Evolutionary conservation across 495 filamentous ascomycete species (phyloP), one percentile per base, ranked within the genome.

Genomic region (Neohortaea acidophila): DNA sequence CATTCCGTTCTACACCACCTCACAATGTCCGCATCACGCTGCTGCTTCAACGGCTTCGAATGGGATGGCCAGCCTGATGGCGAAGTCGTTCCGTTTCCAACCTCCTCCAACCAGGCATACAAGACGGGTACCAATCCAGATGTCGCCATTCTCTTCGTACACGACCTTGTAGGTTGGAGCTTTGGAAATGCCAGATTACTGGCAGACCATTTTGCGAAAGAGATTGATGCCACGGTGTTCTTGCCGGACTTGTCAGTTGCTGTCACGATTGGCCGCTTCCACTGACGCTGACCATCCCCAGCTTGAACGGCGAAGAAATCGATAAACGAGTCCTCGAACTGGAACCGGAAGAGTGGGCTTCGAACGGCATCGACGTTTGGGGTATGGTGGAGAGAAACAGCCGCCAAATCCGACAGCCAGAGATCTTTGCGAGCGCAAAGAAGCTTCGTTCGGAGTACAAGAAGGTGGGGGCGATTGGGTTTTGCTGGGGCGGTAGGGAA

Each of bases 401-500:
- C 21, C 67, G 67, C 28, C 60, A 59, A 0, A 44, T 57, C 12
- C 69, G 71, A 27, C 62, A 65, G 33, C 64, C 67, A 0, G 68
- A 74, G 49, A 69, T 77, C 27, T 49, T 69, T 32, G 63, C 48
- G 0, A 67, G 54, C 26, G 70, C 72, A 0, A 47, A 54, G 41
- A 54, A 55, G 0, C 55, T 79, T 14, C 59, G 62, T 19, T 13
- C 38, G 23, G 12, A 54, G 44, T 54, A 56, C 32, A 36, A 44
- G 14, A 52, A 47, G 26, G 43, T 75, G 23, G 72, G 60, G 6
- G 71, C 70, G 1, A 53, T 77, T 14, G 73, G 73, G 3, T 77
- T 65, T 52, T 79, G 75, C 58, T 77, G 60, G 34, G 72, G 73
- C 35, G 72, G n/a, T n/a, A n/a, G n/a, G n/a, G n/a, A n/a, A n/a